phyloP scores from a whole-genome alignment of 345 rosid genomes.

The Hibiscus tridactylites region DNA sequence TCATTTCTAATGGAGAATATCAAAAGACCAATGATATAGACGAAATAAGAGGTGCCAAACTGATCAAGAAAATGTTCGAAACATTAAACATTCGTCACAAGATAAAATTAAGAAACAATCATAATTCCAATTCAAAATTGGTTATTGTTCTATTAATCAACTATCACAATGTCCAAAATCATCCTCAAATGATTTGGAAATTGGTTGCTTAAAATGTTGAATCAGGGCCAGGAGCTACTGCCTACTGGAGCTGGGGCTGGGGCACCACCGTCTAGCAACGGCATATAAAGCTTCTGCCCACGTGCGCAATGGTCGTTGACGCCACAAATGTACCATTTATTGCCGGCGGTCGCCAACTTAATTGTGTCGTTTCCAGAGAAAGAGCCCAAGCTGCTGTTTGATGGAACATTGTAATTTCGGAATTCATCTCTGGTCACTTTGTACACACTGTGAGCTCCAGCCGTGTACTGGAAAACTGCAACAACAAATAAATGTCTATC shows the following conservation, averaged over 20 bases:
- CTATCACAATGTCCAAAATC: background rate
- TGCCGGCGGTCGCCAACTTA: background rate
- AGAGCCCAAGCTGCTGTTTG: background rate
- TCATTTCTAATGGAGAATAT: too few relatives aligned
- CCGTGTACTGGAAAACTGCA: background rate
- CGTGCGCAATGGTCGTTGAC: background rate
- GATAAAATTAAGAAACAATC: background rate
- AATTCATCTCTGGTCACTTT: background rate
- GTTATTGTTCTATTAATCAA: background rate
- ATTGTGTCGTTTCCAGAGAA: background rate
- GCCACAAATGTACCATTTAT: conserved; percentile 7
- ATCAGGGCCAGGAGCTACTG: background rate
- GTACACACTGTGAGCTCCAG: background rate
- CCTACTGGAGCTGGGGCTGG: background rate
- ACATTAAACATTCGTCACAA: background rate
- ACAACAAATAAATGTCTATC: background rate
- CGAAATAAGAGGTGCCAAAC: too few relatives aligned
- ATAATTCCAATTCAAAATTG: background rate
- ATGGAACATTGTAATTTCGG: background rate
- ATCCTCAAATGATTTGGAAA: background rate
- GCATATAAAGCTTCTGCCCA: background rate
- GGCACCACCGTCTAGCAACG: background rate
- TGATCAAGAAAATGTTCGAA: too few relatives aligned
- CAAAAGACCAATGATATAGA: too few relatives aligned
- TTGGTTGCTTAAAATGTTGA: background rate